Evolutionary conservation across 768 basidiomycete genomes (phyloP).

Genomic region (Cyclocybe aegerita): DNA sequence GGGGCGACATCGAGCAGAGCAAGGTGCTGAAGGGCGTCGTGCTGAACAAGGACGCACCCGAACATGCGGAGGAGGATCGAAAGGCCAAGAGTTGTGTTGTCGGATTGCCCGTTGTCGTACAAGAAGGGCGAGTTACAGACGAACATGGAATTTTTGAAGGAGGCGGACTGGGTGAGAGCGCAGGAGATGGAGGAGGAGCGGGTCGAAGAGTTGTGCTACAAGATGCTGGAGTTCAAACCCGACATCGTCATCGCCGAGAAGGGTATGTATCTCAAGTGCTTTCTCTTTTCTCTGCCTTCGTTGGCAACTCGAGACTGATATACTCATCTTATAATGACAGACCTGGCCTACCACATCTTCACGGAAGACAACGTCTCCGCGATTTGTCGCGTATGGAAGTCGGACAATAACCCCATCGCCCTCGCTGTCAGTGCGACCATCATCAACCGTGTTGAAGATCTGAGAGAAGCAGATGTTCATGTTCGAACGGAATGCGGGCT

Average conservation of each 20-base stretch:
- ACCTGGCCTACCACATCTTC: slow-evolving; percentile 91
- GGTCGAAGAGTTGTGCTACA: slow-evolving; percentile 81
- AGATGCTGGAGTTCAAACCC: slow-evolving; percentile 90
- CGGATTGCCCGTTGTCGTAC: slow-evolving; percentile 97
- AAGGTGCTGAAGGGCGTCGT: slow-evolving; percentile 87
- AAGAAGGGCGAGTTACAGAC: slow-evolving; percentile 99
- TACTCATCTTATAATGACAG: slow-evolving; percentile 41
- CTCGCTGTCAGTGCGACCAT: slow-evolving; percentile 95
- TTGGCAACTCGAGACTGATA: not conserved
- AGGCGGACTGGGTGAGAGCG: slow-evolving; percentile 88
- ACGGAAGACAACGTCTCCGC: slow-evolving; percentile 88
- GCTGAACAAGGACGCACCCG: slow-evolving; percentile 99
- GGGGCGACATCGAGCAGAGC: slow-evolving; percentile 95
- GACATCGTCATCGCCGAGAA: slow-evolving; percentile 97
- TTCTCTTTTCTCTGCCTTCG: slow-evolving; percentile 9
- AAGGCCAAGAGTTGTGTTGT: slow-evolving; percentile 83
- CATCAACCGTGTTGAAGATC: slow-evolving; percentile 93
- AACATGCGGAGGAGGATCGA: slow-evolving; percentile 91
- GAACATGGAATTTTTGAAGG: slow-evolving; percentile 96
- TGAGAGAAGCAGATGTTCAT: slow-evolving; percentile 85
- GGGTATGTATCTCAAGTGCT: slow-evolving; percentile 92
- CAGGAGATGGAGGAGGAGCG: slow-evolving; percentile 98
- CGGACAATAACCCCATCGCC: slow-evolving; percentile 97
- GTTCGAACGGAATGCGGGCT: slow-evolving; percentile 92
- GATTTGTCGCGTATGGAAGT: slow-evolving; percentile 95